Base-by-base conservation (phyloP, 1,139 yeast species). In the Saccharomyces hybrid region DNA sequence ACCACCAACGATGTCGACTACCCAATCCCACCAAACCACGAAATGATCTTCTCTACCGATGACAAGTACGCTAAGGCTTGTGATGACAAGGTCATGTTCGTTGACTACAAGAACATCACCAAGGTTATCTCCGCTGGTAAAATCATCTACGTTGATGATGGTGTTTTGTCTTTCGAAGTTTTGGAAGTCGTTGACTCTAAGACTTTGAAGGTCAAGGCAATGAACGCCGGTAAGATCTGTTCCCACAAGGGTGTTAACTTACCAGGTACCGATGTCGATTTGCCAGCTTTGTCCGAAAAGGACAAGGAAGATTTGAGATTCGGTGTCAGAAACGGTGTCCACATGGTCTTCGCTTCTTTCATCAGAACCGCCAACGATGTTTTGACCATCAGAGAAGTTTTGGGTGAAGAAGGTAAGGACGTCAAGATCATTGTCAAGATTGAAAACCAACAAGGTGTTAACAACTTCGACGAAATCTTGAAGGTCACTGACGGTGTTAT, bases 401-500 rank as follows among this genome's bases (percentile, higher is more conserved):
- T 93, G 66, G 98, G 99, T 72, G 97, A 90, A 78, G 96, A 89
- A 56, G 99, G 99, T 74, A 86, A 85, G 77, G 87, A 88, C 71
- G 88, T 93, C 74, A 95, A 93, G 81, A 90, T 93, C 76, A 90
- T 93, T 68, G 86, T 91, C 73, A 93, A 93, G 83, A 91, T 93
- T 74, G 99, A 93, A 81, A 91, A 90, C 81, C 97, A 91, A 79
- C 99, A 93, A 79, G 99, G 99, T 81, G 98, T 93, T 71, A 90
- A 93, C 86, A 93, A 93, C 84, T 93, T 93, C 74, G 99, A 93
- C 75, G 97, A 89, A 61, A 93, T 93, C 71, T 84, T 93, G 74
- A 75, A 74, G 69, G 96, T 85, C 75, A 93, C 99, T 61, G 99
- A 95, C 73, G 99, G 98, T 81, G 97, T 93, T 72, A 93, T 93